Percentiles rank a stretch among this genome's conserved stretches.
phyloP scores from a whole-genome alignment of 768 basidiomycete species.

The Leccinum pellstonianum region DNA sequence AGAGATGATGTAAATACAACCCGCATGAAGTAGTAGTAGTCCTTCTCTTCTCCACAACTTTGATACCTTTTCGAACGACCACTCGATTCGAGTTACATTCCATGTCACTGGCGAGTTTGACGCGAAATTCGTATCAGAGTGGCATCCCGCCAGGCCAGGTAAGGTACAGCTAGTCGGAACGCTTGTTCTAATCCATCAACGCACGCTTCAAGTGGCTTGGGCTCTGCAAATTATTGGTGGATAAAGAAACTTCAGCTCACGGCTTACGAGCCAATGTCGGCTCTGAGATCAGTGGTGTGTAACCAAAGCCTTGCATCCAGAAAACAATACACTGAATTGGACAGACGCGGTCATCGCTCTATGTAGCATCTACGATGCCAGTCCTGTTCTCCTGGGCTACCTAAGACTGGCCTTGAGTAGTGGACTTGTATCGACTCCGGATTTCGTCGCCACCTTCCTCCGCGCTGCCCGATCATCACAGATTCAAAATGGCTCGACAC shows the following conservation, averaged over 20 bases:
- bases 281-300: constrained; percentile 57
- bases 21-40: background rate
- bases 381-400: constrained; percentile 65
- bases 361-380: constrained; percentile 68
- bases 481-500: constrained; percentile 60
- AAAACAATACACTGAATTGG: background rate
- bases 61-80: background rate
- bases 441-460: constrained; percentile 65
- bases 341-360: constrained; percentile 70
- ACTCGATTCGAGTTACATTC: background rate
- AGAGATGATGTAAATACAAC: background rate
- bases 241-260: constrained; percentile 44
- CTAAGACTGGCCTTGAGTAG: constrained; percentile 57
- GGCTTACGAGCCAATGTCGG: constrained; percentile 41
- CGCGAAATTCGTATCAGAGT: constrained; percentile 71
- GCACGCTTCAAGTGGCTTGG: constrained; percentile 56
- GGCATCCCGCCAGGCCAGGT: constrained; percentile 67
- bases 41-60: background rate
- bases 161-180: constrained; percentile 19
- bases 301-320: background rate
- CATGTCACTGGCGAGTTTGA: constrained; percentile 71
- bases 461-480: constrained; percentile 64
- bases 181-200: constrained; percentile 4
- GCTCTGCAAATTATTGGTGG: constrained; percentile 60
- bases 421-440: constrained; percentile 53